A percentile compares a stretch with the other conserved stretches of the same genome.
Evolutionary conservation across 768 basidiomycete species (phyloP).

Genomic region (Boletus sensibilis): DNA sequence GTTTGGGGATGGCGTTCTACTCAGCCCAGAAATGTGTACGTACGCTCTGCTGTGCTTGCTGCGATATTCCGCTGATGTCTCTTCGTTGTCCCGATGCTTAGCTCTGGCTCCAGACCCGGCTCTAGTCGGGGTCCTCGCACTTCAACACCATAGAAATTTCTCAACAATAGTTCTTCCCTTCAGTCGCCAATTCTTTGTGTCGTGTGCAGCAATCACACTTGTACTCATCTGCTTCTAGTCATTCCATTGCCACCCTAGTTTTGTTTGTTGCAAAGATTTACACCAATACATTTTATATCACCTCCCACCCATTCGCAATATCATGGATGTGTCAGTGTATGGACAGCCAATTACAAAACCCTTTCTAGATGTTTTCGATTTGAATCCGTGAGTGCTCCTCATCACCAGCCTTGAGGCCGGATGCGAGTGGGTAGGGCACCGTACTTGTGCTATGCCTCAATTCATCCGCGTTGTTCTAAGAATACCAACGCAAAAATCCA

Average conservation of each 20-base stretch:
- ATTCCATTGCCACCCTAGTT: conserved; percentile 9
- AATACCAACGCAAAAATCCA: background rate
- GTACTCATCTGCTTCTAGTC: conserved; percentile 17
- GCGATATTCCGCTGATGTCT: background rate
- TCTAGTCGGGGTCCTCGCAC: conserved; percentile 30
- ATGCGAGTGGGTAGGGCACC: background rate
- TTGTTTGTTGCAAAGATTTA: conserved; percentile 21
- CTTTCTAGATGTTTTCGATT: conserved; percentile 1
- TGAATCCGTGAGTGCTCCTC: background rate
- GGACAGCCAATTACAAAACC: conserved; percentile 16
- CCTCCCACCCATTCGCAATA: conserved; percentile 8
- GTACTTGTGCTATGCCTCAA: background rate
- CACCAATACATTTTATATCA: conserved; percentile 20
- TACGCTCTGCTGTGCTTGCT: background rate
- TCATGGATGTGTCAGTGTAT: conserved; percentile 18
- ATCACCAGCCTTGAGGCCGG: background rate
- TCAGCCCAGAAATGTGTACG: conserved; percentile 28
- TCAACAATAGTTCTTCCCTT: background rate
- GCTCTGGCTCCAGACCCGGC: conserved; percentile 28
- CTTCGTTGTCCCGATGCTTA: background rate
- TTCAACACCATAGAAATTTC: conserved; percentile 26
- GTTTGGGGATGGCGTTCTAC: conserved; percentile 76
- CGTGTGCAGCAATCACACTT: conserved; percentile 21
- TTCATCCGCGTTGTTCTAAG: background rate
- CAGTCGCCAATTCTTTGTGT: conserved; percentile 8